Base-by-base conservation (phyloP, 108 stramenopile species). In the Pseudonitzschia delicatissima region DNA sequence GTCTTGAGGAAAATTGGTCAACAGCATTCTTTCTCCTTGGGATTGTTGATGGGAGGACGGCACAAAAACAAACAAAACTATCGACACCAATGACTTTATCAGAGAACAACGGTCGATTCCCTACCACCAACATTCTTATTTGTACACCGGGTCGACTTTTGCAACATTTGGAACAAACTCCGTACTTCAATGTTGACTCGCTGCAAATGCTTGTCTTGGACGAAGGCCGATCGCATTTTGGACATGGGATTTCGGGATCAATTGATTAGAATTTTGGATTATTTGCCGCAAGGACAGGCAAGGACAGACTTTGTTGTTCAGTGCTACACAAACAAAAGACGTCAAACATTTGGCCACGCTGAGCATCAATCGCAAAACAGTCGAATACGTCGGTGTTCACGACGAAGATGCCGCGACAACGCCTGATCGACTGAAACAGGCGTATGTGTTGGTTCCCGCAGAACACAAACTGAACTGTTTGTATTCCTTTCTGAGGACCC, bases 101-200 rank as follows among this genome's bases (percentile, higher is more conserved):
- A 67, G 83, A 58, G 99, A 99, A 73, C 97, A 98, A 62, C 67
- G 62, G 34, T 78, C 83, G 33, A 80, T 99, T 44, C 66, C n/a
- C 73, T 2, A 81, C 74, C 40, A 94, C 96, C 74, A 96, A 96
- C 65, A 93, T 99, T 59, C 61, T 99, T 35, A 84, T 99, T 45
- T 91, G 90, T 17, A 99, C 99, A 26, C 99, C 99, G 17, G 98
- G 99, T 20, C 72, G 99, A 25, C 70, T 99, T 28, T 71, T 99
- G 71, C 97, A 98, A 82, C 99, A 99, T 82, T 80, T 98, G 64
- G 98, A 99, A 77, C 95, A 98, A 69, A 98, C 98, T 29, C 92
- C 92, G 3, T 95, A 90, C 18, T 93, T 99, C 59, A 94, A 96
- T 72, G 84, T 88, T 1, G 77, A 80, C 47, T 59, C 79, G n/a